These are phyloP conservation scores for Backusella tarrabulga DNA, from an alignment of 192 early-diverging fungal genomes.

Conservation along the genomic window DNA sequence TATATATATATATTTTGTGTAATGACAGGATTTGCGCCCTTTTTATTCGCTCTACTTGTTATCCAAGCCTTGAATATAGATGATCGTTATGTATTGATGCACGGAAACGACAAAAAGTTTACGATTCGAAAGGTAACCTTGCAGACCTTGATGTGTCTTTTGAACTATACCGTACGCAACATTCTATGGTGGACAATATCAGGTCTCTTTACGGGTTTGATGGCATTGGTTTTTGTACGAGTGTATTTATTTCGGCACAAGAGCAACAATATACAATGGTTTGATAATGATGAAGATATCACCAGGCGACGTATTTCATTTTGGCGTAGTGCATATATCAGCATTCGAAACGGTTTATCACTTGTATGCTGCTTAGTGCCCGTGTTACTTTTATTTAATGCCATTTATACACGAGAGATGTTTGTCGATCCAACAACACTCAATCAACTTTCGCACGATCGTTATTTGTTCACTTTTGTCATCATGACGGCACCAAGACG, in stretches of 20 bases:
- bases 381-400: constrained; percentile 34
- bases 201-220: constrained; percentile 43
- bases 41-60: constrained; percentile 44
- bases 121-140: constrained; percentile 36
- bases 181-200: constrained; percentile 55
- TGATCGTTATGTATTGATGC: constrained; percentile 33
- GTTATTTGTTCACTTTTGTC: constrained; percentile 41
- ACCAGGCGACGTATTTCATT: neutral
- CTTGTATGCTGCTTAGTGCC: constrained; percentile 19
- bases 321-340: constrained; percentile 18
- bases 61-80: constrained; percentile 43
- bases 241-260: constrained; percentile 2
- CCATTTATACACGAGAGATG: constrained; percentile 23
- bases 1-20: neutral
- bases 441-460: constrained; percentile 29
- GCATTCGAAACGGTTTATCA: constrained; percentile 7
- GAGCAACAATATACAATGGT: neutral
- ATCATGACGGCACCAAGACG: constrained; percentile 52
- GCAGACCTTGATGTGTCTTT: constrained; percentile 42
- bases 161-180: constrained; percentile 45
- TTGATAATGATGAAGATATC: neutral
- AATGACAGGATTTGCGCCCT: constrained; percentile 43
- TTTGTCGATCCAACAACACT: constrained; percentile 15
- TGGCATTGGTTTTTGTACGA: constrained; percentile 36
- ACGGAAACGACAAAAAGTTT: constrained; percentile 30